Conservation (phyloP, 148 eudicot genomes). For the Nepenthes mirabilis region DNA sequence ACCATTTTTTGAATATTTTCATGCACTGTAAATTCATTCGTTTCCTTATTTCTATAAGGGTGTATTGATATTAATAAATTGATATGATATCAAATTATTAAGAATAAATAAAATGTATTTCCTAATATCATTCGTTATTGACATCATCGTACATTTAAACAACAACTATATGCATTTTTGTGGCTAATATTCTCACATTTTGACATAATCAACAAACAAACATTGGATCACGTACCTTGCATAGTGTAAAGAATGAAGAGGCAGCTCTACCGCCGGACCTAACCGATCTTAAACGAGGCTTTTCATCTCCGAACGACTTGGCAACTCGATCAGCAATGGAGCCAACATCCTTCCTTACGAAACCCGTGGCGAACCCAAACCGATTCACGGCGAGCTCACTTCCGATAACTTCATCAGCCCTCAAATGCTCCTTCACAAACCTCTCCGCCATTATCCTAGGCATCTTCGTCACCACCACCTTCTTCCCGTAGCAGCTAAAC, state of each 20-base stretch:
- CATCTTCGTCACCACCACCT: slow-evolving; percentile 58
- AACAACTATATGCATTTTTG: too few relatives aligned
- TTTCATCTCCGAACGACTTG: slow-evolving; percentile 36
- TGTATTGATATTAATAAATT: too few relatives aligned
- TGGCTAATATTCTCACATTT: too few relatives aligned
- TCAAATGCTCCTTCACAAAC: slow-evolving; percentile 78
- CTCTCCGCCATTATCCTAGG: slow-evolving; percentile 82
- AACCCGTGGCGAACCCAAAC: slow-evolving; percentile 66
- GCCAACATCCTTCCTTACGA: slow-evolving; percentile 25
- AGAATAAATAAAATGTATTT: too few relatives aligned
- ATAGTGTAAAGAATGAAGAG: slow-evolving; percentile 26
- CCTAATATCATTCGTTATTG: too few relatives aligned
- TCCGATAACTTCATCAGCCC: slow-evolving; percentile 73
- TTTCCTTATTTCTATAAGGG: too few relatives aligned
- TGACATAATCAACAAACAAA: too few relatives aligned
- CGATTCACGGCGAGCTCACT: slow-evolving; percentile 47
- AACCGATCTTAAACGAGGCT: slow-evolving; percentile 53
- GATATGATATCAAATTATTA: too few relatives aligned
- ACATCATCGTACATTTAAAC: too few relatives aligned
- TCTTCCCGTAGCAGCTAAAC: slow-evolving; percentile 48
- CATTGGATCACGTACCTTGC: slow-evolving; percentile 34
- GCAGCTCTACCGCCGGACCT: slow-evolving; percentile 9
- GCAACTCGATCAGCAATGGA: slow-evolving; percentile 21
- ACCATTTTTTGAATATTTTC: too few relatives aligned
- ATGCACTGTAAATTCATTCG: too few relatives aligned